Evolutionary conservation across 495 filamentous ascomycete genomes (phyloP).

Genomic region (Talaromyces stipitatus): DNA sequence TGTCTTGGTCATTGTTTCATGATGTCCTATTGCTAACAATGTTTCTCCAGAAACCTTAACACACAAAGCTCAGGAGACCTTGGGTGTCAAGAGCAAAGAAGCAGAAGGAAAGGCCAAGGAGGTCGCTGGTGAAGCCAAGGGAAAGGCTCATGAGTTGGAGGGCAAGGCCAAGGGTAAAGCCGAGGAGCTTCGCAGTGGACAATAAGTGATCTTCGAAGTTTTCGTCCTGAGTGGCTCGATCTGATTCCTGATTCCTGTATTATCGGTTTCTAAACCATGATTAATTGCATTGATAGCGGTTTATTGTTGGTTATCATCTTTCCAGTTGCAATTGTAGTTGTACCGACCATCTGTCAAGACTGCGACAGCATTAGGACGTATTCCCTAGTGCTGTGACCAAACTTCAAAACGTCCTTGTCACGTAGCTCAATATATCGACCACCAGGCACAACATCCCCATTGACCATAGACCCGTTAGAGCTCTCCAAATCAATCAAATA

Average conservation of each 20-base stretch:
- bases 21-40: not conserved
- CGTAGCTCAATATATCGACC: slow-evolving; percentile 79
- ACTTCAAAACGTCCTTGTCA: slow-evolving; percentile 81
- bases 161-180: slow-evolving; percentile 35
- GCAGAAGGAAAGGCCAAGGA: slow-evolving; percentile 34
- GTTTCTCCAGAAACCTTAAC: slow-evolving; percentile 34
- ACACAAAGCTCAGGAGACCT: slow-evolving; percentile 29
- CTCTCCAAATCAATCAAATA: slow-evolving; percentile 93
- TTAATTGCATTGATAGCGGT: slow-evolving; percentile 2
- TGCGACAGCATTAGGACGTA: slow-evolving; percentile 71
- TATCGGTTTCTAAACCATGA: not conserved
- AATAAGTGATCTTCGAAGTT: slow-evolving; percentile 6
- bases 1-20: not conserved
- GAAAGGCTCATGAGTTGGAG: slow-evolving; percentile 31
- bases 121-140: slow-evolving; percentile 31
- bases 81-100: slow-evolving; percentile 25
- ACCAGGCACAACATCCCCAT: slow-evolving; percentile 61
- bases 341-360: not conserved
- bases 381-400: slow-evolving; percentile 80
- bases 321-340: not conserved
- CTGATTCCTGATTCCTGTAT: not conserved
- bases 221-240: not conserved
- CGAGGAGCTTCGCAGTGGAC: slow-evolving; percentile 27
- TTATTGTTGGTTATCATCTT: not conserved
- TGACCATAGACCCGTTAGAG: slow-evolving; percentile 82